Evolutionary conservation across 352 stramenopile genomes (phyloP), one percentile per base, ranked within the genome.

Genomic region (Pythium sukuiense): DNA sequence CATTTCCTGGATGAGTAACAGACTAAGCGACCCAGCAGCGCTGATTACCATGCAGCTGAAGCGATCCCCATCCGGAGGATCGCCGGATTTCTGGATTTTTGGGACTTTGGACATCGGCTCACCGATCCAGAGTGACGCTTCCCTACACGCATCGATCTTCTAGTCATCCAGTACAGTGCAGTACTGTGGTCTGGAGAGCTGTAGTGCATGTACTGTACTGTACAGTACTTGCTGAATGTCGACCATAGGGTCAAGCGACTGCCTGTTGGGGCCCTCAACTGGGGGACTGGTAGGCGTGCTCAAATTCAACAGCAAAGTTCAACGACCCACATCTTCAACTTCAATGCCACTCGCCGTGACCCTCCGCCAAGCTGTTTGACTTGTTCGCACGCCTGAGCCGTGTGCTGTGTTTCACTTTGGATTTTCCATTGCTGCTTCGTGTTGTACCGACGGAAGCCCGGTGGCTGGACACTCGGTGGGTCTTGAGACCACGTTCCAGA

Each of bases 281-380:
- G 20, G 20, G 20, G 20, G 20, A 24, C 20, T 24, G 20, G 20
- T 24, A 24, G 20, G 20, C 20, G 43, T 50, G 43, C 43, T 29
- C 2, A 29, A 50, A 27, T 50, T 50, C 43, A 50, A 50, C 43
- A 27, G 18, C 43, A 29, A 50, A 20, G 18, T 50, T 50, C 43
- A 50, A 50, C n/a, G 14, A 50, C n/a, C 43, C 20, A 24, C 43
- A 50, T 9, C 43, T 50, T 50, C 43, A 50, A 50, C 43, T 50
- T 50, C 43, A 50, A 50, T 50, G 6, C 20, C 43, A 50, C 43
- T 50, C n/a, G 43, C n/a, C 9, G 11, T 41, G 35, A 41, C 35
- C 35, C 11, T 41, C 35, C 35, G 35, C 35, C 43, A 50, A 50
- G 20, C n/a, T 29, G n/a, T 50, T 50, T 50, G n/a, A 50, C 2